Evolutionary conservation across 1,284 basidiomycete genomes (phyloP), one percentile per base, ranked within the genome.

Genomic region (Lentinus polychrous): DNA sequence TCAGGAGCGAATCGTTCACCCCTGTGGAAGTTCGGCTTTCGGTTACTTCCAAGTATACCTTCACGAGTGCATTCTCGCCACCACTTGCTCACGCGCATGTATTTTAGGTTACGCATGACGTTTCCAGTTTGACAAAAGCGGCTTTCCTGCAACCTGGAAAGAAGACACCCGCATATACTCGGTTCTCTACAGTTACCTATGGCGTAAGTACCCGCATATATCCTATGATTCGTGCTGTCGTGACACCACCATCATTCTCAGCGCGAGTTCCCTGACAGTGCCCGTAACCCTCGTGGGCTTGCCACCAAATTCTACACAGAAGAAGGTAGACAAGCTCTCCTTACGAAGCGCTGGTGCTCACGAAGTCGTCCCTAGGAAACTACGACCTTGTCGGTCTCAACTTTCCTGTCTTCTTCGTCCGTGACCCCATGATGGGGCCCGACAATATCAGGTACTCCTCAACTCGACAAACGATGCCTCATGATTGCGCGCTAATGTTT

Each of bases 351-450:
- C 17, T 18, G 12, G 7, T 35, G 33, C 23, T n/a, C n/a, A n/a
- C n/a, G n/a, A n/a, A n/a, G n/a, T 35, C 14, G 2, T 8, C 14
- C 22, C 14, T 34, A 35, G 34, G 18, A 14, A 23, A 35, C 33
- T 35, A 45, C 35, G 44, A 45, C 12, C 27, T 45, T 8, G 44
- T 45, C 18, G 44, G 44, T 36, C 44, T 45, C 27, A 45, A 45
- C 44, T 35, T 32, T n/a, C 31, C 44, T n/a, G 34, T 45, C 27
- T 36, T 45, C 10, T 45, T 45, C 44, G 31, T 45, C 15, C 33
- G n/a, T 15, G 24, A 27, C 10, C 27, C 27, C 10, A 27, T 27
- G 27, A 27, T 27, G 27, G 44, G 32, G 17, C 44, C 44, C 8
- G 44, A 35, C 33, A 45, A 45, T 14, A 45, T 45, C 44, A n/a